Evolutionary conservation across 345 rosid species (phyloP).

Genomic region (Nephelium lappaceum): DNA sequence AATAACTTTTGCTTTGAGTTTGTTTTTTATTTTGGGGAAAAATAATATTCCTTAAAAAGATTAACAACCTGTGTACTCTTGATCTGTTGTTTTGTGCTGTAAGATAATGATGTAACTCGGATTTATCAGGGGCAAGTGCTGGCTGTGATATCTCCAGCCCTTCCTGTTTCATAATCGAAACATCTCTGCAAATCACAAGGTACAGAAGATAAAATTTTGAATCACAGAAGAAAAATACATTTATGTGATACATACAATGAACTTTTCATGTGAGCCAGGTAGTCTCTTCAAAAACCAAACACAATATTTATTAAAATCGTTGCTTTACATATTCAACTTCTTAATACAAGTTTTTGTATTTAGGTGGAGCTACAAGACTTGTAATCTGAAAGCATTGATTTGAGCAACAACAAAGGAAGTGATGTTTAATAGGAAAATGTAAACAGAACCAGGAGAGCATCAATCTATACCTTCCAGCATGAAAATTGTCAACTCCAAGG

Average conservation of each 20-base stretch:
- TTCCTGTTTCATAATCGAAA: conserved; percentile 64
- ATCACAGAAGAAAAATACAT: neutral
- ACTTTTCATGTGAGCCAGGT: too few relatives aligned
- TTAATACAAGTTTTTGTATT: too few relatives aligned
- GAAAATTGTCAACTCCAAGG: conserved; percentile 51
- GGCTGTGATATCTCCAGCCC: conserved; percentile 91
- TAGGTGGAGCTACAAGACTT: too few relatives aligned
- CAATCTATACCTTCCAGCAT: conserved; percentile 44
- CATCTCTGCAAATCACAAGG: conserved; percentile 49
- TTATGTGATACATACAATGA: too few relatives aligned
- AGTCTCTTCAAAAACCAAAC: too few relatives aligned
- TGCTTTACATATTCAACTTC: too few relatives aligned
- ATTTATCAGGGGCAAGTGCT: conserved; percentile 60
- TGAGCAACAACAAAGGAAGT: too few relatives aligned
- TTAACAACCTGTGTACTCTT: conserved; percentile 68
- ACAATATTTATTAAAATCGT: too few relatives aligned
- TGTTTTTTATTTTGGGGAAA: neutral
- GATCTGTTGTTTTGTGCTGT: conserved; percentile 48
- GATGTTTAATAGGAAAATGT: too few relatives aligned
- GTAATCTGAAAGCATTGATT: too few relatives aligned
- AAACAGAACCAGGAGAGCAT: neutral
- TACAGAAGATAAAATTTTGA: conserved; percentile 7
- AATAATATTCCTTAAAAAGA: neutral
- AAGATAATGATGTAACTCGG: conserved; percentile 64
- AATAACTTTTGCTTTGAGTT: neutral